phyloP scores from a whole-genome alignment of 495 filamentous ascomycete species.

The Penicillium argentinense region DNA sequence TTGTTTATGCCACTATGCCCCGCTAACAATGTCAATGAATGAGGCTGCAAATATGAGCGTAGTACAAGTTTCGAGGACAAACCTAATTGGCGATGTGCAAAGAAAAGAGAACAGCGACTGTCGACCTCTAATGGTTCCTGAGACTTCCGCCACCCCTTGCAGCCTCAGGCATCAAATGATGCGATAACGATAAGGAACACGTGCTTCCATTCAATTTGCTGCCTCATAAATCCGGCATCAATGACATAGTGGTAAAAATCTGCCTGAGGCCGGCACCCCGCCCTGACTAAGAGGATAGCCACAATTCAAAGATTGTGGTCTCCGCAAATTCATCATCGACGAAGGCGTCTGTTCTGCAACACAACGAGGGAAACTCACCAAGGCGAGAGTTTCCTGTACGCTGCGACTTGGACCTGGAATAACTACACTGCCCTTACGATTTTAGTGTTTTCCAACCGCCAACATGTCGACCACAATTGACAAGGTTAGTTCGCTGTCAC shows the following conservation, averaged over 20 bases:
- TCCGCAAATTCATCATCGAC: constrained; percentile 17
- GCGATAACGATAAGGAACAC: constrained; percentile 31
- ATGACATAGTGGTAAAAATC: constrained; percentile 25
- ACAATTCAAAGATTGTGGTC: constrained; percentile 35
- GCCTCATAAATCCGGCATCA: constrained; percentile 8
- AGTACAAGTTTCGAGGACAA: too few species aligned
- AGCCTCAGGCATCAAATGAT: neutral
- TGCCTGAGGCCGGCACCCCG: constrained; percentile 33
- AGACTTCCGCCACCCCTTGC: neutral
- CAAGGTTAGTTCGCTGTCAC: constrained; percentile 61
- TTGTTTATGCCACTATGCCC: too few species aligned
- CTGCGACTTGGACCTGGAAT: neutral
- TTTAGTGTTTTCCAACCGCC: constrained; percentile 31
- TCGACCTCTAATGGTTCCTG: too few species aligned
- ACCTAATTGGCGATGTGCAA: too few species aligned
- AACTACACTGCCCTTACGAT: constrained; percentile 7
- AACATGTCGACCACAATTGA: constrained; percentile 95
- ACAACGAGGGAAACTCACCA: constrained; percentile 11
- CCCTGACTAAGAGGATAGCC: constrained; percentile 33
- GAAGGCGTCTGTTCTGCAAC: constrained; percentile 7
- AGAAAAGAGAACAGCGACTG: too few species aligned
- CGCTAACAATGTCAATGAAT: too few species aligned
- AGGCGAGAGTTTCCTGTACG: constrained; percentile 1
- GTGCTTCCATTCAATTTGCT: constrained; percentile 1
- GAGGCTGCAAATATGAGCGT: too few species aligned